Percentiles rank a stretch among this genome's conserved stretches.
Evolutionary conservation across 345 rosid genomes (phyloP).

Genomic region (Rhodamnia rubescens): DNA sequence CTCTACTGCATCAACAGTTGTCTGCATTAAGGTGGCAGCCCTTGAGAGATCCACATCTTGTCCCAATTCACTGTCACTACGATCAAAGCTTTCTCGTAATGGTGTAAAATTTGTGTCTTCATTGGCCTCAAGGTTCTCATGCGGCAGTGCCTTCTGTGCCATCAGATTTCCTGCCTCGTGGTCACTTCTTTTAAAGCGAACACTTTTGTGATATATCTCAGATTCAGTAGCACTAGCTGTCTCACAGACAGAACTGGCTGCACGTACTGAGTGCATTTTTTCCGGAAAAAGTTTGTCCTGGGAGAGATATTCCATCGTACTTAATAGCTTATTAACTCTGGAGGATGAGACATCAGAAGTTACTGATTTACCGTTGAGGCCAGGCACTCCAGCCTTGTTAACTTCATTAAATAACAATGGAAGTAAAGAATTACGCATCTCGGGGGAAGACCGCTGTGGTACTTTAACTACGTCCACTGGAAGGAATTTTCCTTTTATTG

Average conservation of each 20-base stretch:
- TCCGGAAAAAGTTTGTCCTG: constrained; percentile 12
- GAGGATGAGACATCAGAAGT: constrained; percentile 12
- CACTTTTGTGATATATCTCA: constrained; percentile 1
- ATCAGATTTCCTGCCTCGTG: constrained; percentile 2
- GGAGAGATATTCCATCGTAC: constrained; percentile 4
- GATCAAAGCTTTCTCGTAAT: constrained; percentile 7
- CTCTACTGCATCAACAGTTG: constrained; percentile 6
- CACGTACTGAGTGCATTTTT: constrained; percentile 11
- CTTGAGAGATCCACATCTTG: constrained; percentile 4
- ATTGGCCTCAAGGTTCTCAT: constrained; percentile 9
- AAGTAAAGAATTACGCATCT: constrained; percentile 25
- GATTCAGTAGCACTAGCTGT: constrained; percentile 3
- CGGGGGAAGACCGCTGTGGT: background rate
- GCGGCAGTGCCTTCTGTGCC: constrained; percentile 6
- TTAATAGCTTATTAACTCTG: constrained; percentile 1
- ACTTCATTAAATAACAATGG: constrained; percentile 12
- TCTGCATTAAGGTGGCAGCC: constrained; percentile 2
- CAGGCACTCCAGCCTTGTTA: constrained; percentile 12
- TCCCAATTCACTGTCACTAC: constrained; percentile 11
- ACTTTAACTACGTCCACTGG: background rate
- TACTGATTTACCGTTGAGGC: constrained; percentile 6
- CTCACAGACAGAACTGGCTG: constrained; percentile 8
- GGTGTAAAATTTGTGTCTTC: constrained; percentile 2
- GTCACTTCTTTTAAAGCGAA: background rate
- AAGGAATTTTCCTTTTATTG: background rate